Percentiles rank a stretch among this genome's conserved stretches.
phyloP scores from a whole-genome alignment of 805 yeast genomes.

The Nakazawaea holstii region DNA sequence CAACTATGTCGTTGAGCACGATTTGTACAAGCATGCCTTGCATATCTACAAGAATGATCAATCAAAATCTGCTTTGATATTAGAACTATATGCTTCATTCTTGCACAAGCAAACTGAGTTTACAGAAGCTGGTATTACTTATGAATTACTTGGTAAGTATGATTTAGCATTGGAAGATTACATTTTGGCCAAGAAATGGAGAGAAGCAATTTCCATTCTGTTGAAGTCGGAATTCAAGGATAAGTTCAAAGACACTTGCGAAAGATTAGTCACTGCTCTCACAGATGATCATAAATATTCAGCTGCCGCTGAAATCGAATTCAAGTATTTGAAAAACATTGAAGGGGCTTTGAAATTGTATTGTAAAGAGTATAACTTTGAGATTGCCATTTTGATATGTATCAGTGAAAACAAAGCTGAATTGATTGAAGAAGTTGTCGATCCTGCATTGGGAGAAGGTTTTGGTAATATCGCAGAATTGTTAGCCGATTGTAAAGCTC shows the following conservation, averaged over 20 bases:
- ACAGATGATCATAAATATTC: conserved; percentile 66
- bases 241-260: conserved; percentile 42
- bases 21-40: conserved; percentile 66
- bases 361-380: conserved; percentile 72
- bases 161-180: conserved; percentile 68
- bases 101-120: conserved; percentile 53
- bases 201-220: conserved; percentile 69
- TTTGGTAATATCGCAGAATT: conserved; percentile 85
- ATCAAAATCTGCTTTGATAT: conserved; percentile 46
- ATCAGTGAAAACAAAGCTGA: conserved; percentile 35
- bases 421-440: conserved; percentile 55
- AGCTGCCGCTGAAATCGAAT: conserved; percentile 77
- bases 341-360: conserved; percentile 60
- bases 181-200: conserved; percentile 72
- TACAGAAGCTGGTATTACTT: conserved; percentile 74
- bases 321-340: conserved; percentile 52
- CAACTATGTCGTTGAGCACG: conserved; percentile 64
- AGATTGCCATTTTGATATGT: conserved; percentile 69
- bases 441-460: conserved; percentile 76
- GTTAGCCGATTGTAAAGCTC: conserved; percentile 89
- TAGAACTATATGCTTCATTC: conserved; percentile 56
- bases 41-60: conserved; percentile 52
- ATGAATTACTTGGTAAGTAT: conserved; percentile 56
- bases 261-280: conserved; percentile 52
- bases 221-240: conserved; percentile 33